Percentiles rank a stretch among this genome's conserved stretches.
Evolutionary conservation across 2,329 filamentous ascomycete genomes (phyloP).

Genomic region (Amesomyces nigricolor): DNA sequence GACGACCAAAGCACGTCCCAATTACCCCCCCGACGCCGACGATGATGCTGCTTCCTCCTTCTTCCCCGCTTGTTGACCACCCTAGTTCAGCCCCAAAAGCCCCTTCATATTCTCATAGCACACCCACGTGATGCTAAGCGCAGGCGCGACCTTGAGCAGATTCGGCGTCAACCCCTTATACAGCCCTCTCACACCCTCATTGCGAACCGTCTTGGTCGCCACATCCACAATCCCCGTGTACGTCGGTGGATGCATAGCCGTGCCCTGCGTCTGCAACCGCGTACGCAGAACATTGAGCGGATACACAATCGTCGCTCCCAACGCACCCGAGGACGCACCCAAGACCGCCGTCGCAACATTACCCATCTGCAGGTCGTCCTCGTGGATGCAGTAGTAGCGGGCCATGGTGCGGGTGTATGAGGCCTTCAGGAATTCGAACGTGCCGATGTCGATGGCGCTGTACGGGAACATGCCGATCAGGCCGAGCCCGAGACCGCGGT

Average conservation of each 20-base stretch:
- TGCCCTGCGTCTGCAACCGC: constrained; percentile 88
- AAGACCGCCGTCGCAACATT: constrained; percentile 84
- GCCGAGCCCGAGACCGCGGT: constrained; percentile 90
- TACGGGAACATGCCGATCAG: constrained; percentile 97
- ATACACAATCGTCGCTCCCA: constrained; percentile 91
- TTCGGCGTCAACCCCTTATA: constrained; percentile 97
- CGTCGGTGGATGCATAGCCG: constrained; percentile 79
- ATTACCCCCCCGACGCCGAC: constrained; percentile 19
- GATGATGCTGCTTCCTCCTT: constrained; percentile 14
- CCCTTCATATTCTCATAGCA: constrained; percentile 88
- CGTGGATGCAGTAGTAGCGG: constrained; percentile 61
- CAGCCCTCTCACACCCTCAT: constrained; percentile 78
- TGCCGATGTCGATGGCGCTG: constrained; percentile 91
- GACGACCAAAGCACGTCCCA: constrained; percentile 12
- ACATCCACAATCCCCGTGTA: constrained; percentile 92
- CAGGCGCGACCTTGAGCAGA: constrained; percentile 89
- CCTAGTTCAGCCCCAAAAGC: constrained; percentile 52
- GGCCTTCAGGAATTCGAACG: constrained; percentile 87
- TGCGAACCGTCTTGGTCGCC: constrained; percentile 70
- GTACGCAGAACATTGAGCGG: constrained; percentile 91
- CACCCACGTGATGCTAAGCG: constrained; percentile 91
- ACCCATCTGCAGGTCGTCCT: constrained; percentile 75
- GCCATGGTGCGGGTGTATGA: constrained; percentile 66
- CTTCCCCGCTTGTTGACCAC: no score
- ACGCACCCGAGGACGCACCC: constrained; percentile 83